Percentiles rank a stretch among this genome's conserved stretches.
Evolutionary conservation across 2,329 filamentous ascomycete species (phyloP).

Genomic region (Colletotrichum australisinense): DNA sequence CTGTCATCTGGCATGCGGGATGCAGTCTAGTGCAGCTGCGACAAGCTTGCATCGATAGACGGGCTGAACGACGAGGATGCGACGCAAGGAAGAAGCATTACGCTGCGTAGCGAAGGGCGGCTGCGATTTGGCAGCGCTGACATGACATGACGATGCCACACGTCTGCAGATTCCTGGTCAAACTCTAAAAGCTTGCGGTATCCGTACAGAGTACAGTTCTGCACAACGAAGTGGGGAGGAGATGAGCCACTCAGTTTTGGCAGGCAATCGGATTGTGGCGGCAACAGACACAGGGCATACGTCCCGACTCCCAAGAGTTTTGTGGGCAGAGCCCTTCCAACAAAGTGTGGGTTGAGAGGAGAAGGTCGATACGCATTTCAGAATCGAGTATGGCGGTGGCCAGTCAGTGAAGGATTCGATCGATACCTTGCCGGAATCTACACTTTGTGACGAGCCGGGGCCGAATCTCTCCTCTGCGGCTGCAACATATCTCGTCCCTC

Average conservation of each 20-base stretch:
- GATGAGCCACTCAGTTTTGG: neutral
- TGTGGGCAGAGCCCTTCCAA: too few relatives aligned
- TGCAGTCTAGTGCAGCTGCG: neutral
- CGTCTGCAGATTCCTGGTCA: constrained; percentile 20
- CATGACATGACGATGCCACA: constrained; percentile 14
- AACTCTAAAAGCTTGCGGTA: constrained; percentile 21
- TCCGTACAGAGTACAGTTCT: neutral
- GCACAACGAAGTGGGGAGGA: constrained; percentile 1
- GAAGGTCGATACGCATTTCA: constrained; percentile 6
- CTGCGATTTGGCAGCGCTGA: constrained; percentile 16
- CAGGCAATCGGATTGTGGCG: constrained; percentile 14
- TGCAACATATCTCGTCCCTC: constrained; percentile 12
- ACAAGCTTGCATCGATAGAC: neutral
- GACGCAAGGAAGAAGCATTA: constrained; percentile 22
- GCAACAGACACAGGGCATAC: neutral
- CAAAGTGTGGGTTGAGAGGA: neutral
- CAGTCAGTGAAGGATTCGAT: constrained; percentile 10
- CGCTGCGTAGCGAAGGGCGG: constrained; percentile 17
- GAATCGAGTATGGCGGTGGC: constrained; percentile 12
- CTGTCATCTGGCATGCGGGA: constrained; percentile 1
- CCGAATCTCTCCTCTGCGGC: constrained; percentile 16
- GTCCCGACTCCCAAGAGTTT: neutral
- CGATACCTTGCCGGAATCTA: neutral
- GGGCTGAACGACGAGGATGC: neutral
- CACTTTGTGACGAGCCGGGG: constrained; percentile 2